phyloP scores from a whole-genome alignment of 805 yeast genomes.

The Kazachstania kunashirensis region DNA sequence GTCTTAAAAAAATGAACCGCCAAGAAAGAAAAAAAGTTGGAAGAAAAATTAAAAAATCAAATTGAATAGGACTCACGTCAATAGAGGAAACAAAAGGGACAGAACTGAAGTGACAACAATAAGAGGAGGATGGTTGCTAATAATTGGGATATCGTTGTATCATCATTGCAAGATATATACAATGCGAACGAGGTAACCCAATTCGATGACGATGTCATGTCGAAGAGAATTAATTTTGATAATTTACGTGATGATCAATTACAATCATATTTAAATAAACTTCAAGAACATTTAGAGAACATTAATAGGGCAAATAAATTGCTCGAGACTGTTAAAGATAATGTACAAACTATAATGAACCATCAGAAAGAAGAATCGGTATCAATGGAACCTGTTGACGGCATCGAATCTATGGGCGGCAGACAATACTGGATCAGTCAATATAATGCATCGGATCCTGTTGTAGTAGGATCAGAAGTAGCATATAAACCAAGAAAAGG shows the following conservation, averaged over 20 bases:
- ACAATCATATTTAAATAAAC: conserved; percentile 32
- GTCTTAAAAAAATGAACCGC: too few species aligned
- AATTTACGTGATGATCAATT: conserved; percentile 34
- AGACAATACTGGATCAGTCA: conserved; percentile 43
- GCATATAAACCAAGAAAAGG: conserved; percentile 71
- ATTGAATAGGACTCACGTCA: too few species aligned
- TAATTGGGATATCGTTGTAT: conserved; percentile 58
- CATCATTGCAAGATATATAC: conserved; percentile 60
- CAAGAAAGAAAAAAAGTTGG: too few species aligned
- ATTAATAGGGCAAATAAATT: conserved; percentile 42
- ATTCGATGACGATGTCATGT: conserved; percentile 35
- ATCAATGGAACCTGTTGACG: too few species aligned
- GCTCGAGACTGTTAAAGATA: conserved; percentile 35
- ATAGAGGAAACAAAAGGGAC: too few species aligned
- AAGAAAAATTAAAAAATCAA: too few species aligned
- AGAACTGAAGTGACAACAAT: too few species aligned
- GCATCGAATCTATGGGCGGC: conserved; percentile 26
- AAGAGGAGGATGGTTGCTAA: conserved; percentile 42
- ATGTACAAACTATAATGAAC: conserved; percentile 38
- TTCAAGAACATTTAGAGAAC: conserved; percentile 47
- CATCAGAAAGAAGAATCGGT: not conserved
- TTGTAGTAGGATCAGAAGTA: conserved; percentile 66
- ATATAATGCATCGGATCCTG: conserved; percentile 50
- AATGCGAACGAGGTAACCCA: conserved; percentile 47
- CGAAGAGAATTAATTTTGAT: conserved; percentile 25